phyloP scores from a whole-genome alignment of 306 rosid genomes.

The Vachellia collinsii region DNA sequence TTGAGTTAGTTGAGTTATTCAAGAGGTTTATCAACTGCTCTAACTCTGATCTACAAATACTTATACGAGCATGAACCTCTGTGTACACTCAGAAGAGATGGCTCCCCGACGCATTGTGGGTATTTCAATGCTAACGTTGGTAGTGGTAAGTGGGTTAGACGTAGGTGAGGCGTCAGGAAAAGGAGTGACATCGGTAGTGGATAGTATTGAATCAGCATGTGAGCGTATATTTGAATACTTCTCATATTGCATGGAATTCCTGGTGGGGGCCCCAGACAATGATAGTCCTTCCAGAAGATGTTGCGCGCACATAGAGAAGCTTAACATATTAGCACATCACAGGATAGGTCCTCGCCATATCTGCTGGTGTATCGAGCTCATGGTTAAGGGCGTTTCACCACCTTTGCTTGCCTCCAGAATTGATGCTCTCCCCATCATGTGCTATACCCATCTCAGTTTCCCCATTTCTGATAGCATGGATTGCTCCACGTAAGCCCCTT shows the following conservation, averaged over 20 bases:
- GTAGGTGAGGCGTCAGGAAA: constrained; percentile 3
- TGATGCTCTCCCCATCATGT: constrained; percentile 36
- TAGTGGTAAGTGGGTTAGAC: constrained; percentile 6
- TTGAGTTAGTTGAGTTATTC: not conserved
- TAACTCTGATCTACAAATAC: not conserved
- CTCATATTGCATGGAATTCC: constrained; percentile 36
- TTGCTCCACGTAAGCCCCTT: constrained; percentile 41
- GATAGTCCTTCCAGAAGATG: constrained; percentile 24
- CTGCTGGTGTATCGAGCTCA: constrained; percentile 43
- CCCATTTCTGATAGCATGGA: constrained; percentile 52
- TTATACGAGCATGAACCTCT: not conserved
- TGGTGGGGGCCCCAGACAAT: constrained; percentile 20
- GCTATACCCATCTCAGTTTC: constrained; percentile 45
- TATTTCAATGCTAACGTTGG: constrained; percentile 5
- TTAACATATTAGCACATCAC: constrained; percentile 37
- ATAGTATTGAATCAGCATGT: constrained; percentile 17
- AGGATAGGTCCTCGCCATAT: constrained; percentile 31
- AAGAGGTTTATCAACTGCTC: not conserved
- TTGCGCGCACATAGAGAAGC: constrained; percentile 29
- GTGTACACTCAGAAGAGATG: constrained; percentile 15
- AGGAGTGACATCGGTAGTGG: not conserved
- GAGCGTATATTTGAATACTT: constrained; percentile 38
- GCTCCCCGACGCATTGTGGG: not conserved
- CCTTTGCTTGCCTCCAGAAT: constrained; percentile 17
- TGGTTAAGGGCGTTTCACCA: constrained; percentile 38